Base-by-base conservation (phyloP, 1,139 yeast species). In the Kazachstania sp. region DNA sequence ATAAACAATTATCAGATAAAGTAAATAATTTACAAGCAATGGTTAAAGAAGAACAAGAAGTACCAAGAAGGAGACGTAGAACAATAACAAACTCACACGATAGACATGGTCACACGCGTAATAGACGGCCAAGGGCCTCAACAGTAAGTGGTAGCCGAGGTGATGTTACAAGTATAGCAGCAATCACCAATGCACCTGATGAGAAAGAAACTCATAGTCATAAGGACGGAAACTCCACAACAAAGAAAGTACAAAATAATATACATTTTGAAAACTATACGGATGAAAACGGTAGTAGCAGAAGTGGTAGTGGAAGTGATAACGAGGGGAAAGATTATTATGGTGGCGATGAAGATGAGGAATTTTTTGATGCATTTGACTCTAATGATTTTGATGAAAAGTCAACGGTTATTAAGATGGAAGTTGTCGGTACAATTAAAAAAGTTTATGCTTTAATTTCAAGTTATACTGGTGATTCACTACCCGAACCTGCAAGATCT, bases 361-460 rank as follows among this genome's bases (percentile, higher is more conserved):
- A 56, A 41, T 60, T 55, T 43, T 59, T 53, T 45, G 65, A 60
- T 45, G 64, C 65, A 7, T 51, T 59, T 15, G 62, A 60, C 41
- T 65, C 70, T n/a, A 63, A 67, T 8, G 53, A 51, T 20, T 43
- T 47, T 43, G 68, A 67, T 34, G 69, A 69, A 32, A 67, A 53
- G 23, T 56, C 64, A 11, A 61, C 63, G 6, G 75, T 79, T 50
- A 73, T 92, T 40, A 85, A 86, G 56, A 78, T 81, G 52, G 98
- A 92, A 59, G 86, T 92, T 37, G 82, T 90, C 8, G 77, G 85
- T 4, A 92, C 97, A 0, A 90, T 92, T 26, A 86, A 87, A 64
- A 90, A 88, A 63, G 87, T 90, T 45, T 88, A 90, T 39, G 79
- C 81, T 39, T 79, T 92, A 37, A 84, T 92, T 13, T 86, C 97